Percentiles rank a stretch among this genome's conserved stretches.
phyloP scores from a whole-genome alignment of 2,329 filamentous ascomycete species.

The Taxawa tesnikishii region DNA sequence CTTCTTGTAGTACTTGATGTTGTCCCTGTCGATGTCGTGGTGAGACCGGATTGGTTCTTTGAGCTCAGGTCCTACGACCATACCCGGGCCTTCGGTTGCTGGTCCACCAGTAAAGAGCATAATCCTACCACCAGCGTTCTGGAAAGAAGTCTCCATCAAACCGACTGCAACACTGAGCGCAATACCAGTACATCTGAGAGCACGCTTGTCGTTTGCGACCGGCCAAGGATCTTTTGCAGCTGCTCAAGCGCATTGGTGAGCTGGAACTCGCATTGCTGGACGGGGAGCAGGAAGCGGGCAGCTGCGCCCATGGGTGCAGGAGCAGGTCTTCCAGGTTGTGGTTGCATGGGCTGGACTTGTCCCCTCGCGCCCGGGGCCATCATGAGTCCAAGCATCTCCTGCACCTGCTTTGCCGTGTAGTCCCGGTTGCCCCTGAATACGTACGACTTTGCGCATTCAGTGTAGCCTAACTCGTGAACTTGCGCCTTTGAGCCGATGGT shows the following conservation, averaged over 20 bases:
- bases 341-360: constrained; percentile 50
- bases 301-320: constrained; percentile 64
- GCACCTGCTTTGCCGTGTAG: constrained; percentile 96
- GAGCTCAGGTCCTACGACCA: constrained; percentile 91
- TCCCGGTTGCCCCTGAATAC: constrained; percentile 98
- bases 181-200: constrained; percentile 84
- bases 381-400: constrained; percentile 85
- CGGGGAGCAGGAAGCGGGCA: constrained; percentile 81
- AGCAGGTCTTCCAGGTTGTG: constrained; percentile 53
- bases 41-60: constrained; percentile 95
- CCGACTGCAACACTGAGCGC: constrained; percentile 93
- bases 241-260: constrained; percentile 92
- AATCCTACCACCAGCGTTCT: constrained; percentile 86
- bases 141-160: constrained; percentile 85
- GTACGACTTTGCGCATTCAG: constrained; percentile 95
- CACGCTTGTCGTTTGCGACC: constrained; percentile 83
- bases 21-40: constrained; percentile 96
- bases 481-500: constrained; percentile 43
- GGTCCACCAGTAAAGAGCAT: constrained; percentile 96
- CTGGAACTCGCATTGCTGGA: constrained; percentile 93
- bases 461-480: constrained; percentile 96
- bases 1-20: constrained; percentile 99
- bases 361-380: constrained; percentile 61
- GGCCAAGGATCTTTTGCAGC: constrained; percentile 95
- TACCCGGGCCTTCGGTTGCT: constrained; percentile 88